Conservation (phyloP, 2,329 filamentous ascomycete species). For the Ilyonectria robusta region DNA sequence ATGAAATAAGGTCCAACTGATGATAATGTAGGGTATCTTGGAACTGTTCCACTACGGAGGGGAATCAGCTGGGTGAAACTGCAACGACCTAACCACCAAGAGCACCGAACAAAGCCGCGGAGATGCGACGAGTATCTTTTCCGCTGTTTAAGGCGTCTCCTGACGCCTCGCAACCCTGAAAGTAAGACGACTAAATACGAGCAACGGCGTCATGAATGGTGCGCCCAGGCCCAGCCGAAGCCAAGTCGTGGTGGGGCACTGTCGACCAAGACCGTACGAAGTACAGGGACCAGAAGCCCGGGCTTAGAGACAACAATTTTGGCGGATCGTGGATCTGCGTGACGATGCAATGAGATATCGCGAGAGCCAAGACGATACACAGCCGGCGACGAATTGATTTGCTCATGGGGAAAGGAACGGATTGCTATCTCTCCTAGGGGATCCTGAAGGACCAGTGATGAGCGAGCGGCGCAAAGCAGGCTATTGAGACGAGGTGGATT, state of each 20-base stretch:
- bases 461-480: background rate
- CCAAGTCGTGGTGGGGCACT: slow-evolving; percentile 33
- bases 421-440: background rate
- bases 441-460: background rate
- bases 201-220: slow-evolving; percentile 28
- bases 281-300: slow-evolving; percentile 23
- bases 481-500: background rate
- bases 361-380: background rate
- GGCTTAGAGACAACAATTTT: slow-evolving; percentile 32
- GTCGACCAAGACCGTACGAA: slow-evolving; percentile 26
- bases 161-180: slow-evolving; percentile 5
- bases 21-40: slow-evolving; percentile 2
- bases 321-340: slow-evolving; percentile 37
- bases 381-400: background rate
- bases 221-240: slow-evolving; percentile 26
- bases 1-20: slow-evolving; percentile 4
- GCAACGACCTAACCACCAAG: slow-evolving; percentile 26
- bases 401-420: background rate
- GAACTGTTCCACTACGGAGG: slow-evolving; percentile 32
- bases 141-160: slow-evolving; percentile 10
- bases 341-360: slow-evolving; percentile 28
- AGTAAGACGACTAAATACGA: slow-evolving; percentile 4
- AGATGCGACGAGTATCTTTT: slow-evolving; percentile 25
- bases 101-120: slow-evolving; percentile 5
- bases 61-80: slow-evolving; percentile 9